Base-by-base conservation (phyloP, 1,284 basidiomycete genomes). In the Butyriboletus regius region DNA sequence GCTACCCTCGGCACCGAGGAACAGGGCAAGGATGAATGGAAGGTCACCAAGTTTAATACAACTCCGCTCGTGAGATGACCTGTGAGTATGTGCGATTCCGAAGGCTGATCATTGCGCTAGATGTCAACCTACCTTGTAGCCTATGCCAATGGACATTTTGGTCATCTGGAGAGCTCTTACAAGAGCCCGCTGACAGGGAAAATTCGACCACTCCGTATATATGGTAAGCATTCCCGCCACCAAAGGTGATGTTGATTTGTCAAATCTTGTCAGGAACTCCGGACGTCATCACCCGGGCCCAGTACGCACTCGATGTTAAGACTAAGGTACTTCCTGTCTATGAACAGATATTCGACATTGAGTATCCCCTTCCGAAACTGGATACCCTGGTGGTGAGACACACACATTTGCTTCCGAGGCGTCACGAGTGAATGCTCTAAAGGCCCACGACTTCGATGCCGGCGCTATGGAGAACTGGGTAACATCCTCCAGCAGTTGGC, bases 391-490 rank as follows among this genome's bases (percentile, higher is more conserved):
- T 87, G 51, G 83, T 83, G 62, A 57, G 79, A 66, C 17, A 10
- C 18, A 14, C 12, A 35, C 15, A 8, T 31, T 46, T 22, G 14
- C 18, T 14, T 53, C 34, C 10, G 13, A 24, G 15, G 17, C 15
- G 26, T 15, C 31, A 31, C 36, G 10, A 31, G 2, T 51, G 18
- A 49, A 49, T 38, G 5, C 15, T 43, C 24, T 54, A 17, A 53
- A 83, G 78, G 88, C 80, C 7, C 81, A 79, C 53, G 91, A 95
- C 67, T 95, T 95, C 58, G 92, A 95, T 66, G 85, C 87, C 31
- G 91, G 81, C 46, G 92, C 91, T 3, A 95, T 94, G 92, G 92
- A 97, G 72, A 96, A 96, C 67, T 93, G 90, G 86, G 77, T 75
- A 62, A 41, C 5, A 10, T 22, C 12, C 4, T 40, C 26, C 4